Base-by-base conservation (phyloP, 352 stramenopile species). In the Elongisporangium anandrum region DNA sequence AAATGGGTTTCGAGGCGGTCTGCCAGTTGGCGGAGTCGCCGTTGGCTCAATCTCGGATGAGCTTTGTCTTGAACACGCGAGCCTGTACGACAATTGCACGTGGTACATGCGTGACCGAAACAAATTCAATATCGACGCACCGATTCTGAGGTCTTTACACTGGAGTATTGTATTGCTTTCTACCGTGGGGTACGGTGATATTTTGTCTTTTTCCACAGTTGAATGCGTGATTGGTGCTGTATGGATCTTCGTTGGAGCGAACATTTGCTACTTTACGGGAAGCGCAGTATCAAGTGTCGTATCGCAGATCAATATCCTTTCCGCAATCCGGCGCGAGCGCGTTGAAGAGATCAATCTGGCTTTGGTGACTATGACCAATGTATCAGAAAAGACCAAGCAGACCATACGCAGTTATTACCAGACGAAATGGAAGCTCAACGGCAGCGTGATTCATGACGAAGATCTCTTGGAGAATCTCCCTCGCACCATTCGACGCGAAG, bases 111-210 rank as follows among this genome's bases (percentile, higher is more conserved):
- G 83, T 54, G 81, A 91, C 39, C 75, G 70, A 22, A 89, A 75
- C 54, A 70, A 56, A 1, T 91, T 81, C 48, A 67, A 79, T 38
- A 75, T 89, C 17, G 77, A 88, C 24, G 70, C 79, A 2, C 79
- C 77, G 15, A 89, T 85, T 50, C 53, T 89, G 50, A 71, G 81
- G 0, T 83, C 81, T 5, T 64, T 89, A 17, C 65, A 89, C 24
- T 91, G 81, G 81, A 91, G 81, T 51, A 70, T 91, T 29, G 81
- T 91, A 19, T 51, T 91, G 16, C 60, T 87, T 15, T 91, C 81
- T 3, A 91, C 81, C 0, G 81, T 91, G 45, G 79, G 79, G 0
- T 91, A 85, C 62, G 81, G 81, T 3, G 81, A 90, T 51, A 85
- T 89, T 49, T 52, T 87, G 38, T 72, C 77, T 1, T 89, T 87